These are phyloP conservation scores for Hirsutella rhossiliensis DNA, from an alignment of 2,329 filamentous ascomycete genomes.

Conservation along the genomic window DNA sequence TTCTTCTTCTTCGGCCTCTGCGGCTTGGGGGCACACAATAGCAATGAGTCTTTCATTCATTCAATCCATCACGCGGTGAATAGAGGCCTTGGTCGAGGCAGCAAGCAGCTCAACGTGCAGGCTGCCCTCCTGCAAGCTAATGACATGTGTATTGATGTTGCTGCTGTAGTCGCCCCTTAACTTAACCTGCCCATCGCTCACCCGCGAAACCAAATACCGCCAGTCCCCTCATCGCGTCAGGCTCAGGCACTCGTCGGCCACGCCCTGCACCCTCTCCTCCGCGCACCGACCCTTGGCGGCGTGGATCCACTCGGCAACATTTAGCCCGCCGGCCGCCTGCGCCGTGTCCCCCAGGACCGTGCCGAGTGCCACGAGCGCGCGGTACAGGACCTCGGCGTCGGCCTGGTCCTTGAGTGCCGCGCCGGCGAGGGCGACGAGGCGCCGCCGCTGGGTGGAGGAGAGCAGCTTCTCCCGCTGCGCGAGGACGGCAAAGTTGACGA, in stretches of 20 bases:
- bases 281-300: constrained; percentile 28
- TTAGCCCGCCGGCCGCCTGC: constrained; percentile 29
- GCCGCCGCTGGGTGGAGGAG: constrained; percentile 17
- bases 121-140: too few relatives aligned
- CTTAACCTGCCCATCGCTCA: neutral
- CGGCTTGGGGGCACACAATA: too few relatives aligned
- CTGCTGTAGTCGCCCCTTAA: neutral
- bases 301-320: constrained; percentile 27
- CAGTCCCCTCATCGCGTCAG: constrained; percentile 9
- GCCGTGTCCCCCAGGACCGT: constrained; percentile 51
- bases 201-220: neutral
- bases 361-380: constrained; percentile 70
- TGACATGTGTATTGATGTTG: too few relatives aligned
- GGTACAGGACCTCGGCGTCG: constrained; percentile 75
- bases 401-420: constrained; percentile 52
- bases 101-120: too few relatives aligned
- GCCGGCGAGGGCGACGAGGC: constrained; percentile 48
- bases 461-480: constrained; percentile 35
- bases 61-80: too few relatives aligned
- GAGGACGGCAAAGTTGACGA: constrained; percentile 76
- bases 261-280: constrained; percentile 34
- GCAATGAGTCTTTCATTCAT: too few relatives aligned
- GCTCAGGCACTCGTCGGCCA: constrained; percentile 33
- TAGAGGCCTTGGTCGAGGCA: too few relatives aligned
- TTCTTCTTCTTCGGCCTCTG: too few relatives aligned